phyloP scores from a whole-genome alignment of 331 rosid genomes.

The Cydonia oblonga region DNA sequence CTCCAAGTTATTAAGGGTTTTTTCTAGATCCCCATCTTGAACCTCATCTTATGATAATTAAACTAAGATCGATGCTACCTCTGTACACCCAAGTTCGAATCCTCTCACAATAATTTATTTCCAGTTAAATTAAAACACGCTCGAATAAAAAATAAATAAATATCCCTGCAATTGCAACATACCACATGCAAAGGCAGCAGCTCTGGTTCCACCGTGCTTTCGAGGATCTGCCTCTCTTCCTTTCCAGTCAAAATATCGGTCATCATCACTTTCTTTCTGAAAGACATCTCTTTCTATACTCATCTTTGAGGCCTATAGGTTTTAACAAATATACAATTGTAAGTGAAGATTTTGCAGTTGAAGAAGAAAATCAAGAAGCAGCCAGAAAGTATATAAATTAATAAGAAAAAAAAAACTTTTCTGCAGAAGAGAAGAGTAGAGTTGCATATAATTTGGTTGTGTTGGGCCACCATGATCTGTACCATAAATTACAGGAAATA shows the following conservation, averaged over 20 bases:
- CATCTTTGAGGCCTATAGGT: not conserved
- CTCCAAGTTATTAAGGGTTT: not conserved
- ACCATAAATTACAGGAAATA: not conserved
- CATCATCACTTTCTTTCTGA: not conserved
- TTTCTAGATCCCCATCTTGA: not conserved
- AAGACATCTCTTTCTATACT: not conserved
- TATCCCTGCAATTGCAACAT: not conserved
- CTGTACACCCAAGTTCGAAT: too few relatives aligned
- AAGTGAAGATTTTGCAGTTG: not conserved
- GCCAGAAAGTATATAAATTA: not conserved
- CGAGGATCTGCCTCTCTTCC: constrained; percentile 16
- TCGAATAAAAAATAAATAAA: not conserved
- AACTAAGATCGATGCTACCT: too few relatives aligned
- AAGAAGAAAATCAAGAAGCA: not conserved
- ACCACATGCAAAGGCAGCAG: constrained; percentile 28
- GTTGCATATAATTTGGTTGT: not conserved
- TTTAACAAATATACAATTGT: too few relatives aligned
- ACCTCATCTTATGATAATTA: not conserved
- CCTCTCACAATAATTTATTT: too few relatives aligned
- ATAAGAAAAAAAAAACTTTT: too few relatives aligned
- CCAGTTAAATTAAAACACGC: not conserved
- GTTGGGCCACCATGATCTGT: not conserved
- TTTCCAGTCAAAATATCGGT: constrained; percentile 11
- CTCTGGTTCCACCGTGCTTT: constrained; percentile 26
- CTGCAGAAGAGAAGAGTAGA: not conserved